phyloP scores from a whole-genome alignment of 2,329 filamentous ascomycete genomes.

The Immersiporthe knoxdaviesiana region DNA sequence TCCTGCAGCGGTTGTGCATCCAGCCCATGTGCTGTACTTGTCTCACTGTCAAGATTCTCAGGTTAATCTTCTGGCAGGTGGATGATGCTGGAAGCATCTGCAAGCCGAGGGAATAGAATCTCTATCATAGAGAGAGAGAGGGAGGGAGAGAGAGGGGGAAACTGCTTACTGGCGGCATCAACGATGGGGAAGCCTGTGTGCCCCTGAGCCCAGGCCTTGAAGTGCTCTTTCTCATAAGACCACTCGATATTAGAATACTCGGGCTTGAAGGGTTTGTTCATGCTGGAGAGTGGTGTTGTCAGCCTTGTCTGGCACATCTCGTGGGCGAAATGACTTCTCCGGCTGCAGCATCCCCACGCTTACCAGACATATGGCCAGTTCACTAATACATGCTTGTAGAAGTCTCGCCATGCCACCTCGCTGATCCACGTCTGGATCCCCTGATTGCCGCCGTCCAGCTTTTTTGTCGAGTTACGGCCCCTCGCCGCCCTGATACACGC shows the following conservation, averaged over 20 bases:
- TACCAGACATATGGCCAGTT: slow-evolving; percentile 82
- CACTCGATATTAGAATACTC: slow-evolving; percentile 82
- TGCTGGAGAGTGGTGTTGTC: slow-evolving; percentile 41
- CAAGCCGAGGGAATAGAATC: background rate
- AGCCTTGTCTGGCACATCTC: background rate
- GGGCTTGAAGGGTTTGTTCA: slow-evolving; percentile 72
- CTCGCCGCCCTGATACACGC: slow-evolving; percentile 66
- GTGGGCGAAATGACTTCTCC: background rate
- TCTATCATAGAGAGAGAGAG: background rate
- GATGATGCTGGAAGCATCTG: background rate
- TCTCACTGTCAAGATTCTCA: slow-evolving; percentile 53
- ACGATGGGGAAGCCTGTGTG: slow-evolving; percentile 81
- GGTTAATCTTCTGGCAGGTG: background rate
- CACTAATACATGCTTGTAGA: slow-evolving; percentile 83
- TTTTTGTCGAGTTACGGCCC: slow-evolving; percentile 63
- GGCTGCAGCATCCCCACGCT: slow-evolving; percentile 37
- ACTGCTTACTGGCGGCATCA: slow-evolving; percentile 66
- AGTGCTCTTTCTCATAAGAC: slow-evolving; percentile 73
- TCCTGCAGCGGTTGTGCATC: slow-evolving; percentile 85
- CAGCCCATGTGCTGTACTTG: slow-evolving; percentile 70
- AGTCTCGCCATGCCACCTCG: slow-evolving; percentile 85
- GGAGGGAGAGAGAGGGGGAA: background rate
- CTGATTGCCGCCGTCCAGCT: slow-evolving; percentile 66
- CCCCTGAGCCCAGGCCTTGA: slow-evolving; percentile 73
- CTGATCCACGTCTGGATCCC: slow-evolving; percentile 77